Evolutionary conservation across 2,329 filamentous ascomycete species (phyloP).

Genomic region (Botryosphaeria dothidea): DNA sequence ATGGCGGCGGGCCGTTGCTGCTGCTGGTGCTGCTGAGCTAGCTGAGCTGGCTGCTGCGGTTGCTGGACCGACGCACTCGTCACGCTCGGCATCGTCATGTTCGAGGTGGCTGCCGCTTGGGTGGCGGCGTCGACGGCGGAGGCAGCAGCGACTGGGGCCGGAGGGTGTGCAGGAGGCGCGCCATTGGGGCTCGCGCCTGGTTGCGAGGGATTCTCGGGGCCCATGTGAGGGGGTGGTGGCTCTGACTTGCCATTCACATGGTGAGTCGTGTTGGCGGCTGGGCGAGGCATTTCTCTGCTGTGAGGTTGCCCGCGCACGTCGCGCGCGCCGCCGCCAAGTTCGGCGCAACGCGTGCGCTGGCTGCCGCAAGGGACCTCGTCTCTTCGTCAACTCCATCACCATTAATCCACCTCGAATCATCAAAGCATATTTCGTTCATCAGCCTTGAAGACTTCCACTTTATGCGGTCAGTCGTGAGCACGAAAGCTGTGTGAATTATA

Average conservation of each 20-base stretch:
- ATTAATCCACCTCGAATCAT: too few relatives aligned
- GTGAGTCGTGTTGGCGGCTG: slow-evolving; percentile 13
- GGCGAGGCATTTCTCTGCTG: slow-evolving; percentile 4
- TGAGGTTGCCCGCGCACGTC: slow-evolving; percentile 7
- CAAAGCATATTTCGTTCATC: too few relatives aligned
- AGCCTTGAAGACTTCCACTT: too few relatives aligned
- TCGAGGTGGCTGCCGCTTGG: neutral
- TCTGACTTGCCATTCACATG: slow-evolving; percentile 5
- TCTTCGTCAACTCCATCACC: neutral
- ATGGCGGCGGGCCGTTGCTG: slow-evolving; percentile 21
- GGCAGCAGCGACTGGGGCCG: neutral
- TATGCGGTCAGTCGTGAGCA: too few relatives aligned
- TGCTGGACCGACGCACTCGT: neutral
- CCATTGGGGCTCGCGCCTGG: slow-evolving; percentile 17
- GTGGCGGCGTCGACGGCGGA: neutral
- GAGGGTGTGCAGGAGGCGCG: neutral
- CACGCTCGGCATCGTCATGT: neutral
- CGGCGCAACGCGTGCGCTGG: slow-evolving; percentile 2
- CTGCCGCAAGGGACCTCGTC: neutral
- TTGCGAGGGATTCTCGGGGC: slow-evolving; percentile 9
- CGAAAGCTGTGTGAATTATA: too few relatives aligned
- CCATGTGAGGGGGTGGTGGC: slow-evolving; percentile 16
- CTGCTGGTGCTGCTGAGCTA: neutral
- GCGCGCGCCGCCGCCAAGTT: slow-evolving; percentile 5
- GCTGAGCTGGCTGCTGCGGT: neutral